A percentile compares a stretch with the other conserved stretches of the same genome.
Evolutionary conservation across 1,284 basidiomycete genomes (phyloP).

Genomic region (Puccinia brachypodii): DNA sequence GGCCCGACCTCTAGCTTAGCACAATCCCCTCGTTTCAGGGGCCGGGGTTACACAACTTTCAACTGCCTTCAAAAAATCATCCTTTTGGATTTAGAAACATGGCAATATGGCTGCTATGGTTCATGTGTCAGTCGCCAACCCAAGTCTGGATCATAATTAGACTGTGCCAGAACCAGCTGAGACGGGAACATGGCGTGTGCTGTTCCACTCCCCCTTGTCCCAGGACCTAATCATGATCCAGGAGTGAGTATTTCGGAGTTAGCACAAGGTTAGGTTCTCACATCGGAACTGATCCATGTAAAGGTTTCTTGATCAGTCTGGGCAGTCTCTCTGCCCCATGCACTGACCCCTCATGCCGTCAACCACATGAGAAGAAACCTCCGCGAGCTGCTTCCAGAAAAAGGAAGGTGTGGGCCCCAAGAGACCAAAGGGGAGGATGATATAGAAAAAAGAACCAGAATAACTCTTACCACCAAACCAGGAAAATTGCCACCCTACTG

Average conservation of each 20-base stretch:
- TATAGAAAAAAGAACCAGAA: not conserved
- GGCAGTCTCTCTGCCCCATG: not conserved
- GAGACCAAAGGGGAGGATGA: not conserved
- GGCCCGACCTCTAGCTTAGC: no score
- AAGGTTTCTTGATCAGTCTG: not conserved
- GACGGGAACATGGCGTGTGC: not conserved
- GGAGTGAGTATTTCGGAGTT: conserved; percentile 5
- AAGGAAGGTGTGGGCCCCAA: not conserved
- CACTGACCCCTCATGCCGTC: not conserved
- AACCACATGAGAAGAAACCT: not conserved
- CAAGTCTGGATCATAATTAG: no score
- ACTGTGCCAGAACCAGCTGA: not conserved
- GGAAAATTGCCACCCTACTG: not conserved
- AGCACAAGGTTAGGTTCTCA: not conserved
- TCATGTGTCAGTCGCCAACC: no score
- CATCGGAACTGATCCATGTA: not conserved
- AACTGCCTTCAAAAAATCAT: no score
- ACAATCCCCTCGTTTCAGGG: no score
- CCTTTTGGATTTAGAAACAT: no score
- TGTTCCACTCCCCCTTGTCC: not conserved
- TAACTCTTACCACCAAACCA: not conserved
- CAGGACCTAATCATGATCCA: not conserved
- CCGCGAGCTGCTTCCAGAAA: not conserved
- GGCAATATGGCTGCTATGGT: no score
- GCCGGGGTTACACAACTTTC: no score